phyloP scores from a whole-genome alignment of 139 green algal species.

The Chlorella sorokiniana region DNA sequence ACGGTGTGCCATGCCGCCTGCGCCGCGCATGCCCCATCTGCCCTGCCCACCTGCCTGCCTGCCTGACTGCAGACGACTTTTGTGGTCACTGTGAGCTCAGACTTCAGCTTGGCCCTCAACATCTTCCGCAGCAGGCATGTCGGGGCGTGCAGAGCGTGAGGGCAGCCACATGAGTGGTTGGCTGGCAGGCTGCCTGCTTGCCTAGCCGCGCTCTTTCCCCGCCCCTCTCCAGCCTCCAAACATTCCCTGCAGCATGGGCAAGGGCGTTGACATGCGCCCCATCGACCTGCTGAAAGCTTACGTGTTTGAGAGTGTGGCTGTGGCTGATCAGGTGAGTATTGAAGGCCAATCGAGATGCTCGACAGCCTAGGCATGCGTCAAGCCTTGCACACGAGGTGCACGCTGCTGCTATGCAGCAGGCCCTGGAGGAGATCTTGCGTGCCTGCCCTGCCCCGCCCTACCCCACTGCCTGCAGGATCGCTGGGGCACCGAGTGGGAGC shows the following conservation, averaged over 20 bases:
- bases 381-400: neutral
- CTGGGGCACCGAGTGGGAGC: neutral
- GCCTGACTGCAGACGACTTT: neutral
- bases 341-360: neutral
- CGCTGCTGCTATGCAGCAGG: neutral
- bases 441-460: no score
- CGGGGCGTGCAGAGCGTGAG: no score
- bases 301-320: neutral
- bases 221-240: neutral
- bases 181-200: neutral
- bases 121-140: neutral
- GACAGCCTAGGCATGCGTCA: neutral
- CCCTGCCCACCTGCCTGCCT: no score
- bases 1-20: no score
- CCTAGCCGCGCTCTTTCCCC: neutral
- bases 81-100: neutral
- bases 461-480: neutral
- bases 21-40: neutral
- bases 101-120: neutral
- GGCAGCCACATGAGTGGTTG: neutral
- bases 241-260: neutral
- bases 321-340: neutral
- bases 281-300: neutral
- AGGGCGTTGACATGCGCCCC: neutral
- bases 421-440: neutral